Evolutionary conservation across 1,284 basidiomycete species (phyloP), one percentile per base, ranked within the genome.

Genomic region (Porogramme epimiltina): DNA sequence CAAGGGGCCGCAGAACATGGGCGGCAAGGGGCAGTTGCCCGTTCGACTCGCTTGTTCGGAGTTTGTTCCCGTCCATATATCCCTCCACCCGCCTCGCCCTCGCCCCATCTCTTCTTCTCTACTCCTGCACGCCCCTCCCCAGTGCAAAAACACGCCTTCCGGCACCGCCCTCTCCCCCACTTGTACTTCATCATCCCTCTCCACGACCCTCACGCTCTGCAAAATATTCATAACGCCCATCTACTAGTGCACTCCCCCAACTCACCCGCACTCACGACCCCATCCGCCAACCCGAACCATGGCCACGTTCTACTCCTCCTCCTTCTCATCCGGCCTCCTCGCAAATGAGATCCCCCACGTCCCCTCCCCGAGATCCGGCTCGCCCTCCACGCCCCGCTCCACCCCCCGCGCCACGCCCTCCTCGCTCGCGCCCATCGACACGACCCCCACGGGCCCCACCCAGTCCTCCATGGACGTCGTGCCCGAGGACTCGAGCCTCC

Each of bases 241-340:
- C 33, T 49, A 40, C 38, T 16, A 45, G 20, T 34, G 15, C 26
- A 10, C 18, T 20, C 39, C 42, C 45, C n/a, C 22, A 43, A 42
- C 34, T 28, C 15, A 24, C 47, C 25, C 38, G 40, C n/a, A 19
- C 22, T 37, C 36, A 44, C 41, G 23, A 39, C 46, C 19, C 22
- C 20, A 20, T 15, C 37, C 33, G 39, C 46, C 23, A 42, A 26
- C 15, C 38, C 39, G n/a, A n/a, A n/a, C 38, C 42, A 78, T 78
- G 76, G 64, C 73, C 18, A 70, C 76, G 0, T 61, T 63, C 48
- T 84, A 84, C 58, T 84, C 82, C 37, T 66, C 76, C 6, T 81
- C 84, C 62, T 84, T 84, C 66, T 80, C 82, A 13, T 83, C 82
- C 34, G 82, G 82, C 19, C 73, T 84, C 25, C 78, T 82, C 33